Evolutionary conservation across 108 stramenopile genomes (phyloP).

Genomic region (Poteriospumella lacustris): DNA sequence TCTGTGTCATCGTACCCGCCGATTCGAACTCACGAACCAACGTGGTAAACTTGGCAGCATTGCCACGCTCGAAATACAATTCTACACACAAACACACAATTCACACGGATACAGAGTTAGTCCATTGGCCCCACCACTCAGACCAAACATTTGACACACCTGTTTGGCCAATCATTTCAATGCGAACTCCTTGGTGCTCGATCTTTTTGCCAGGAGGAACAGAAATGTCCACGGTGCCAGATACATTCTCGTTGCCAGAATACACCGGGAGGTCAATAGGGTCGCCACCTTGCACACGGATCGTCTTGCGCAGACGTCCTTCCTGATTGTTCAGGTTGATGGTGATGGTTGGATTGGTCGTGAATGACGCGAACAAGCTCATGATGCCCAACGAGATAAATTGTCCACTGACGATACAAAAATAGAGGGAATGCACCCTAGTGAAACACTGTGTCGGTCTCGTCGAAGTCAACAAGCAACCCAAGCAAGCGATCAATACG

Average conservation of each 20-base stretch:
- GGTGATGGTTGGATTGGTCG: background rate
- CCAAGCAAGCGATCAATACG: too few relatives aligned
- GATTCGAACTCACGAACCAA: conserved; percentile 85
- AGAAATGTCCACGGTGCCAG: conserved; percentile 70
- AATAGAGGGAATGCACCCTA: too few relatives aligned
- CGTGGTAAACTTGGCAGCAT: conserved; percentile 77
- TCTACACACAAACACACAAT: conserved; percentile 5
- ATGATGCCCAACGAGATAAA: too few relatives aligned
- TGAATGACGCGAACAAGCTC: too few relatives aligned
- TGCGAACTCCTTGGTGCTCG: conserved; percentile 91
- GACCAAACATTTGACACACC: background rate
- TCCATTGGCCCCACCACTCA: too few relatives aligned
- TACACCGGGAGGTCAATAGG: background rate
- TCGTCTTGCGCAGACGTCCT: background rate
- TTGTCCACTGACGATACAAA: too few relatives aligned
- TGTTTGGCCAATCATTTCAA: conserved; percentile 87
- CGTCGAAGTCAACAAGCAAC: too few relatives aligned
- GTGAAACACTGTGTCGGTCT: too few relatives aligned
- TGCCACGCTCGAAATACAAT: conserved; percentile 66
- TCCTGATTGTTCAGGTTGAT: background rate
- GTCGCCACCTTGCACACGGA: background rate
- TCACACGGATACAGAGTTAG: too few relatives aligned
- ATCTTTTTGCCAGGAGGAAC: conserved; percentile 85
- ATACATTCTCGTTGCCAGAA: conserved; percentile 39
- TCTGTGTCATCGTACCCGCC: conserved; percentile 55